Evolutionary conservation across 805 yeast species (phyloP).

Genomic region (Blastobotrys muscicola): DNA sequence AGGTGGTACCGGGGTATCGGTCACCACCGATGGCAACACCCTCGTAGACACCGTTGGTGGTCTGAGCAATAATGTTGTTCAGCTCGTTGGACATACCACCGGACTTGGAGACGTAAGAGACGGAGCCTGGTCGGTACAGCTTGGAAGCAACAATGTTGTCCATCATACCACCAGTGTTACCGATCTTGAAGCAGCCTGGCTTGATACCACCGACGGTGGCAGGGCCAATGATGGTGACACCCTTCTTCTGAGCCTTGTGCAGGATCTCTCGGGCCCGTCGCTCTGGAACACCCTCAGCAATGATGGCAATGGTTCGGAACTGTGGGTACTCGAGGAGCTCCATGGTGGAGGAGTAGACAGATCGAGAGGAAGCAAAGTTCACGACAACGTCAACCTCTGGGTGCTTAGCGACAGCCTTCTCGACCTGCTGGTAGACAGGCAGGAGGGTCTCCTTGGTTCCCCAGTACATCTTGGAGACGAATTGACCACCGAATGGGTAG

Average conservation of each 20-base stretch:
- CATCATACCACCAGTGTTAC: conserved; percentile 44
- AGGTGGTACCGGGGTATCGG: conserved; percentile 65
- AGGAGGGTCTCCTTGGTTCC: conserved; percentile 38
- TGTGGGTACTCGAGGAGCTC: conserved; percentile 38
- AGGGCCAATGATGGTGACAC: conserved; percentile 39
- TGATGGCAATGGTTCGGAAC: conserved; percentile 37
- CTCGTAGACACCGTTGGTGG: conserved; percentile 39
- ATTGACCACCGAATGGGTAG: conserved; percentile 39
- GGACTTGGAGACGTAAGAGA: conserved; percentile 39
- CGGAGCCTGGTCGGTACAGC: conserved; percentile 40
- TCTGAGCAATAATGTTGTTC: conserved; percentile 37
- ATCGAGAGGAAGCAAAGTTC: conserved; percentile 38
- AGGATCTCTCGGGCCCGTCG: conserved; percentile 40
- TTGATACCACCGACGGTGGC: conserved; percentile 42
- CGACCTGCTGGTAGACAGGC: conserved; percentile 37
- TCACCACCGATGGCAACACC: conserved; percentile 69
- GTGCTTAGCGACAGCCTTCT: conserved; percentile 33
- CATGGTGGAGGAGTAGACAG: conserved; percentile 39
- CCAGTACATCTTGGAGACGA: conserved; percentile 39
- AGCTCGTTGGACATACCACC: conserved; percentile 43
- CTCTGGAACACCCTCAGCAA: conserved; percentile 42
- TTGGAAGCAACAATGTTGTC: conserved; percentile 40
- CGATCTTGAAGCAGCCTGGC: conserved; percentile 41
- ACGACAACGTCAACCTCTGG: conserved; percentile 41
- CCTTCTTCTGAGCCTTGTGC: conserved; percentile 34